A percentile compares a stretch with the other conserved stretches of the same genome.
phyloP scores from a whole-genome alignment of 441 rosid species.

The Corymbia citriodora region DNA sequence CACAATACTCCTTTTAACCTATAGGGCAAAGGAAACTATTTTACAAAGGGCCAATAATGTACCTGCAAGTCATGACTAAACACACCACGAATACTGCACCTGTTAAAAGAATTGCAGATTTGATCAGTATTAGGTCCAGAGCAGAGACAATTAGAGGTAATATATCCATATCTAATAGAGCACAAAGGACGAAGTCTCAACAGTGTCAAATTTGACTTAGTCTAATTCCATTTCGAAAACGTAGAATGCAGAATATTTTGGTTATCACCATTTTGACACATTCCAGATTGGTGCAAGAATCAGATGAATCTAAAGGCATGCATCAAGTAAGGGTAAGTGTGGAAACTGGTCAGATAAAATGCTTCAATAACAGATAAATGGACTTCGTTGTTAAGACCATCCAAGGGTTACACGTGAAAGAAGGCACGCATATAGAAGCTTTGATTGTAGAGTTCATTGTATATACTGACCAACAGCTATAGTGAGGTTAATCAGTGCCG shows the following conservation, averaged over 20 bases:
- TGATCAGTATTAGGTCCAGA: neutral
- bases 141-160: slow-evolving; percentile 1
- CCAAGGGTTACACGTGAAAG: neutral
- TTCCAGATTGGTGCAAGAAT: neutral
- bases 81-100: slow-evolving; percentile 92
- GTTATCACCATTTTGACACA: neutral
- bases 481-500: slow-evolving; percentile 87
- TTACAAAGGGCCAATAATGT: neutral
- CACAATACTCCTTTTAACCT: neutral
- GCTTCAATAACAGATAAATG: neutral
- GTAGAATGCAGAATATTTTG: neutral
- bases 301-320: neutral
- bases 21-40: neutral
- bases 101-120: slow-evolving; percentile 23
- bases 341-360: neutral
- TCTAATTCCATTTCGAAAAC: neutral
- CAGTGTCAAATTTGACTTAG: neutral
- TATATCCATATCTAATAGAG: neutral
- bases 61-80: slow-evolving; percentile 91
- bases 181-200: neutral
- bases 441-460: neutral
- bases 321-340: neutral
- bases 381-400: neutral
- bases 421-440: neutral
- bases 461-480: slow-evolving; percentile 84